Base-by-base conservation (phyloP, 805 yeast genomes). In the Naumovozyma castellii region DNA sequence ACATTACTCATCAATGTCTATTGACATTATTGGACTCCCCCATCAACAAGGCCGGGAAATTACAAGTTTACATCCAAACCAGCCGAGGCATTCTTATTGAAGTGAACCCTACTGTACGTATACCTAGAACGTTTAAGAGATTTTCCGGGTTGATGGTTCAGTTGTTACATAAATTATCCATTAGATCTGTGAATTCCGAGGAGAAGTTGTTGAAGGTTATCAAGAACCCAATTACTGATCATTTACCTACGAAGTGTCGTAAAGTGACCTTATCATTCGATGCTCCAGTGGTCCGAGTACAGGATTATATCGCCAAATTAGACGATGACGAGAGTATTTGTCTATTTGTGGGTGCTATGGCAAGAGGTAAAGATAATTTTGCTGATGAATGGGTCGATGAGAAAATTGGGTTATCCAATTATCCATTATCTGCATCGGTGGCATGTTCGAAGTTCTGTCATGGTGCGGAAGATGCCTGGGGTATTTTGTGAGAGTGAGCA, bases 321-420 rank as follows among this genome's bases (percentile, higher is more conserved):
- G 95, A 78, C 51, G 79, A 77, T 2, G 94, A 85, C 57, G 96
- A 92, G 67, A 84, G 95, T 57, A 80, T 92, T 51, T 92, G 98
- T 72, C 97, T 92, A 19, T 92, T 92, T 64, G 97, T 92, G 35
- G 98, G 98, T 59, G 95, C 98, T 35, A 92, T 92, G 96, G 98
- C 98, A 16, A 80, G 97, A 63, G 98, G 98, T 57, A 83, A 82
- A 60, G 98, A 92, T 65, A 87, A 79, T 52, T 92, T 92, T 64
- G 98, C 98, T 18, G 98, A 92, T 62, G 97, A 88, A 63, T 90
- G 64, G 57, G 95, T 90, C 34, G 97, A 92, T 61, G 97, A 92
- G 64, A 92, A 90, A 58, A 82, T 92, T 43, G 97, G 97, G 52
- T 79, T 92, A 42, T 86, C 97, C 28, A 87, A 90, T 56, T 92